Percentiles rank a stretch among this genome's conserved stretches.
Conservation (phyloP, 306 rosid genomes). For the Arachis stenosperma region DNA sequence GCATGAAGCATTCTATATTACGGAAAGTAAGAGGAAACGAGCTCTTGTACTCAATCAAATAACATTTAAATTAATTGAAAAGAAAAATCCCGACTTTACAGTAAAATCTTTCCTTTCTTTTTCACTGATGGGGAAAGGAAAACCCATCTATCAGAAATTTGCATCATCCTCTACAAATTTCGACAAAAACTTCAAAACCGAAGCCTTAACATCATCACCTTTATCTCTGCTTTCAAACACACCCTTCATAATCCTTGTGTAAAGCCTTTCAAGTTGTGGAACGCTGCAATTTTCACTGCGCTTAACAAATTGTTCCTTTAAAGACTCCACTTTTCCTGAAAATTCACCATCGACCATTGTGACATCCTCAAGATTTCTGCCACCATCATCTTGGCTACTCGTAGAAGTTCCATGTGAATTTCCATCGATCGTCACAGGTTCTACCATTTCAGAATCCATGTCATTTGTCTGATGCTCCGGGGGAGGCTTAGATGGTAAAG, state of each 20-base stretch:
- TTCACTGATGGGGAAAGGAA: constrained; percentile 29
- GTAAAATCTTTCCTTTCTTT: constrained; percentile 40
- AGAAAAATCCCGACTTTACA: constrained; percentile 69
- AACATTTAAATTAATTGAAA: constrained; percentile 26
- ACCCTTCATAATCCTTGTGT: constrained; percentile 85
- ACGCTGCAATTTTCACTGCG: constrained; percentile 62
- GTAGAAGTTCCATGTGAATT: constrained; percentile 44
- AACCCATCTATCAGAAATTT: constrained; percentile 59
- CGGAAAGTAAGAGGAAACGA: constrained; percentile 21
- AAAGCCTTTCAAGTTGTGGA: constrained; percentile 90
- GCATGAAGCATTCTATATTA: background rate
- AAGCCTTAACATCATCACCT: constrained; percentile 58
- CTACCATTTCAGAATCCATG: constrained; percentile 44
- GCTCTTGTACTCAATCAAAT: constrained; percentile 44
- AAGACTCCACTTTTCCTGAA: constrained; percentile 59
- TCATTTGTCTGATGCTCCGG: constrained; percentile 55
- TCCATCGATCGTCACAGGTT: constrained; percentile 47
- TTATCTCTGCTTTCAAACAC: constrained; percentile 64
- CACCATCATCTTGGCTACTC: constrained; percentile 45
- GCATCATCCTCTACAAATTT: constrained; percentile 75
- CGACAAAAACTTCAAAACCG: constrained; percentile 66
- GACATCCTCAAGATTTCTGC: constrained; percentile 46
- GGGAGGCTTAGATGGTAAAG: constrained; percentile 42
- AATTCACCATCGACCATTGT: constrained; percentile 53
- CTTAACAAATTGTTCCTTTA: constrained; percentile 59